Evolutionary conservation across 768 basidiomycete genomes (phyloP).

Genomic region (Leccinum disarticulatum): DNA sequence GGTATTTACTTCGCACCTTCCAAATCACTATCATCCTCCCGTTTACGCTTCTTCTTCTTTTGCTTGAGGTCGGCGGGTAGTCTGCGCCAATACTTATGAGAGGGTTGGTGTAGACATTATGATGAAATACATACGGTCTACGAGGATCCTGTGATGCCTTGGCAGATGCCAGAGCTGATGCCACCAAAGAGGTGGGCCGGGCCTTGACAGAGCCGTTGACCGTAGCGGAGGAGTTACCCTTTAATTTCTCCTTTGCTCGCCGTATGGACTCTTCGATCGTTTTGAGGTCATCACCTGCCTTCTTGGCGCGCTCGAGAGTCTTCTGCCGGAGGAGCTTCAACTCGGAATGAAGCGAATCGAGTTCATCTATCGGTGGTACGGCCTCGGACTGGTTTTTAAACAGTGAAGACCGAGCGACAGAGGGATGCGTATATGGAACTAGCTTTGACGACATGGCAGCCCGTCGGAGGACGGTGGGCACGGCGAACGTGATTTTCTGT

Average conservation of each 20-base stretch:
- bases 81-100: constrained; percentile 17
- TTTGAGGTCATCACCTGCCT: constrained; percentile 73
- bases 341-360: constrained; percentile 63
- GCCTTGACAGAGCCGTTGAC: constrained; percentile 42
- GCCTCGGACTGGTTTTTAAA: constrained; percentile 62
- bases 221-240: constrained; percentile 48
- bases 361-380: constrained; percentile 72
- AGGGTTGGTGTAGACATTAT: constrained; percentile 15
- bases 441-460: constrained; percentile 62
- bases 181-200: constrained; percentile 47
- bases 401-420: constrained; percentile 56
- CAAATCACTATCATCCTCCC: constrained; percentile 71
- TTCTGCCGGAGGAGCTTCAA: constrained; percentile 52
- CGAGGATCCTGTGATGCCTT: constrained; percentile 64
- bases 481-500: neutral
- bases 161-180: constrained; percentile 47
- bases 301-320: constrained; percentile 63
- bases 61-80: constrained; percentile 58
- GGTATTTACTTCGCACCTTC: constrained; percentile 49
- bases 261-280: constrained; percentile 76
- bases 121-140: constrained; percentile 45
- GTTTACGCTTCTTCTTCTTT: constrained; percentile 86
- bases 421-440: constrained; percentile 45
- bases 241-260: constrained; percentile 72
- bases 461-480: neutral